Evolutionary conservation across 106 monocot genomes (phyloP), one percentile per base, ranked within the genome.

Genomic region (Acorus gramineus): DNA sequence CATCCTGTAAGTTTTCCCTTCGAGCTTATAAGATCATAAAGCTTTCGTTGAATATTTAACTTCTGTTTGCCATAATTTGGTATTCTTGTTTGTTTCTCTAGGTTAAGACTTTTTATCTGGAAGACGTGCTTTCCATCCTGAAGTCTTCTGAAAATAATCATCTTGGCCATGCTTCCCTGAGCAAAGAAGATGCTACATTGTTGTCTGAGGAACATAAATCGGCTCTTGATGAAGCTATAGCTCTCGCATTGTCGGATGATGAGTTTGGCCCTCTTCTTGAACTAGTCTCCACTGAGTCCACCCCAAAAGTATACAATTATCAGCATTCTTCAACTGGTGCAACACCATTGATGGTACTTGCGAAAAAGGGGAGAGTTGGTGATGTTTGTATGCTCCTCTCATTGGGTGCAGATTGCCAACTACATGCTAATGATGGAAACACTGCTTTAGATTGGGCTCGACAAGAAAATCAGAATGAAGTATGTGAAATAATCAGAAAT

Each of bases 71-170:
- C 12, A 48, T 69, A 46, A 49, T 52, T 11, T 58, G 55, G 5
- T 59, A 49, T 14, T 8, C 4, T 62, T 60, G 28, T 28, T 28
- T 28, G 49, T 65, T 74, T 49, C 8, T 66, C 49, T 66, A 98
- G 98, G 98, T 98, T 43, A 88, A 84, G 55, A 76, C 80, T 55
- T 92, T 81, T 70, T 98, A 83, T 77, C 84, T 98, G 77, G 98
- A 98, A 70, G 98, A 92, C 76, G 88, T 98, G 8, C 87, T 92
- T 65, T 81, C 85, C 51, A 77, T 92, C 52, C 63, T 98, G 66
- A 81, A 68, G 61, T 73, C 77, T 55, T 10, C 56, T 4, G 66
- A 84, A 61, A 73, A 79, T 56, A 84, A 83, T 65, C 85, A 92
- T 75, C 79, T 89, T 9, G 63, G 73, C 58, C 12, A 57, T 63